Percentiles rank a stretch among this genome's conserved stretches.
phyloP scores from a whole-genome alignment of 192 early-diverging fungal genomes.

The Umbelopsis sp. region DNA sequence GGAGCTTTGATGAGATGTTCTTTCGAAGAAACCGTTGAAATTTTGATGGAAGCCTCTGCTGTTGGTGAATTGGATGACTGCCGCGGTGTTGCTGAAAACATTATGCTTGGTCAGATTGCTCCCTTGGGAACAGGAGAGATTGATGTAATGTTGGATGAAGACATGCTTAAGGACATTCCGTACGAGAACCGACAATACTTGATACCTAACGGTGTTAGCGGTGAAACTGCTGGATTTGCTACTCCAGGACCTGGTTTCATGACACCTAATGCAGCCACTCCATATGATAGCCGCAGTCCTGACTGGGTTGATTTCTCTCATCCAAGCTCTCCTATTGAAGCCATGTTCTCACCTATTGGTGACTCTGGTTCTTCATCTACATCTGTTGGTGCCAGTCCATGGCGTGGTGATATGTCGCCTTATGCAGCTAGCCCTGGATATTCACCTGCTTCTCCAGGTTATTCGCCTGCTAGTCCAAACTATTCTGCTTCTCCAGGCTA shows the following conservation, averaged over 20 bases:
- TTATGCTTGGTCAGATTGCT: conserved; percentile 96
- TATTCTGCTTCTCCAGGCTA: conserved; percentile 72
- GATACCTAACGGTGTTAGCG: conserved; percentile 55
- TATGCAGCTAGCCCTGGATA: conserved; percentile 59
- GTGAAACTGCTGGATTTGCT: conserved; percentile 50
- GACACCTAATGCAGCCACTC: conserved; percentile 67
- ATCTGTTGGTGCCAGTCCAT: conserved; percentile 56
- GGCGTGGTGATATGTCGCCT: conserved; percentile 44
- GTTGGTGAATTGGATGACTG: conserved; percentile 93
- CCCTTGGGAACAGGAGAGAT: conserved; percentile 94
- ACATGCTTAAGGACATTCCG: conserved; percentile 78
- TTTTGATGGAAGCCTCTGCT: conserved; percentile 94
- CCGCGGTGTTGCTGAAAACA: conserved; percentile 95
- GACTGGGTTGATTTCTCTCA: conserved; percentile 60
- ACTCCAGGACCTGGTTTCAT: conserved; percentile 57
- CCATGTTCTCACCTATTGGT: conserved; percentile 84
- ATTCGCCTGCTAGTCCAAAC: conserved; percentile 65
- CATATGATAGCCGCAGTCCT: conserved; percentile 76
- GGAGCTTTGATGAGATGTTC: conserved; percentile 94
- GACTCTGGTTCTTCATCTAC: conserved; percentile 74
- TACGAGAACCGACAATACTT: conserved; percentile 49
- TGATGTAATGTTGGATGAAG: conserved; percentile 92
- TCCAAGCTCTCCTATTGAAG: conserved; percentile 73
- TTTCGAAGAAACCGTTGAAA: conserved; percentile 99
- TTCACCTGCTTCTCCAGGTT: conserved; percentile 69